These are phyloP conservation scores for Wickerhamomyces silvicola DNA, from an alignment of 805 yeast genomes.

Conservation along the genomic window DNA sequence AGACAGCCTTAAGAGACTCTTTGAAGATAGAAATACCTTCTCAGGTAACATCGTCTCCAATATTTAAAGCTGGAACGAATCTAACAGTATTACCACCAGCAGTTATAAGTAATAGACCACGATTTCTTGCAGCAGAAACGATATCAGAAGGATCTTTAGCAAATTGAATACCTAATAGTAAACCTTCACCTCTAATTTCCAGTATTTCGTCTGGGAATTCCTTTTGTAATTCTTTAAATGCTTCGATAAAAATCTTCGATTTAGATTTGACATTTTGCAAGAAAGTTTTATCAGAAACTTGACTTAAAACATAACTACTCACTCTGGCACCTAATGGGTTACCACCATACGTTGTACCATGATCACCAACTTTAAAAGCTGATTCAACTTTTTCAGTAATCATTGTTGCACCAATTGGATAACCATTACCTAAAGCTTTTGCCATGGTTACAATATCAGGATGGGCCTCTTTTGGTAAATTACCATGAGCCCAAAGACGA, in stretches of 20 bases:
- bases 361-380: conserved; percentile 82
- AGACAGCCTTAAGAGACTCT: conserved; percentile 37
- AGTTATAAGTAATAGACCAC: conserved; percentile 79
- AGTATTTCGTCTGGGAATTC: conserved; percentile 55
- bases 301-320: conserved; percentile 67
- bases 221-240: conserved; percentile 42
- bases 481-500: conserved; percentile 84
- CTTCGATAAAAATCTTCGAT: conserved; percentile 47
- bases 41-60: conserved; percentile 58
- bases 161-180: conserved; percentile 80
- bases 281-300: conserved; percentile 56
- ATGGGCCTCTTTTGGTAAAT: conserved; percentile 70
- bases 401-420: conserved; percentile 92
- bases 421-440: conserved; percentile 94
- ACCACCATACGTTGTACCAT: conserved; percentile 97
- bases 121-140: conserved; percentile 64
- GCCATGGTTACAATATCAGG: conserved; percentile 95
- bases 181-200: conserved; percentile 83
- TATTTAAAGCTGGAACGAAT: conserved; percentile 87
- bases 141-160: conserved; percentile 53
- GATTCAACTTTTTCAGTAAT: conserved; percentile 73
- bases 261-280: conserved; percentile 53
- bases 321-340: conserved; percentile 87
- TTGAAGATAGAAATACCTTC: conserved; percentile 71
- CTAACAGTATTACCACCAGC: conserved; percentile 91